These are phyloP conservation scores for Curvularia sp. DNA, from an alignment of 2,329 filamentous ascomycete species.

Conservation along the genomic window DNA sequence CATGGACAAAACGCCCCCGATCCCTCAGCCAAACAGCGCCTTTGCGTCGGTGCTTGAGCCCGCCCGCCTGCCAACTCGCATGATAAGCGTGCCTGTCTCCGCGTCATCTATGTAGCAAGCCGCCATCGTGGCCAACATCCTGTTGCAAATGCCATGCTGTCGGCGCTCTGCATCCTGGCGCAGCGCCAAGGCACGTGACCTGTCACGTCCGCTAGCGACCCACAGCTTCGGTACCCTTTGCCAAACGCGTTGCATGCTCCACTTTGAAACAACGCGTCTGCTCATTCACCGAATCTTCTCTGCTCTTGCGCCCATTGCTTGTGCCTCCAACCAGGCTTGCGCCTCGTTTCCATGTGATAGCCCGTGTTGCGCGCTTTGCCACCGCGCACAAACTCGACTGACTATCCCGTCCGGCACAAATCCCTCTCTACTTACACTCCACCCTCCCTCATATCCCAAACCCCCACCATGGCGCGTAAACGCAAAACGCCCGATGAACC, in stretches of 20 bases:
- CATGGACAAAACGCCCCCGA: too few relatives aligned
- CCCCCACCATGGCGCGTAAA: constrained; percentile 16
- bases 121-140: neutral
- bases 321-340: neutral
- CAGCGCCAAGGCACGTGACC: neutral
- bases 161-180: neutral
- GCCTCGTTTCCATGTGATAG: neutral
- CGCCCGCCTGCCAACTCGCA: neutral
- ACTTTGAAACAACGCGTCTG: constrained; percentile 12
- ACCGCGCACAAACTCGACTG: neutral
- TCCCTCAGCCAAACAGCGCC: neutral
- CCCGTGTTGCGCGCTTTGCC: constrained; percentile 1
- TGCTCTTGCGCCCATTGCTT: neutral
- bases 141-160: neutral
- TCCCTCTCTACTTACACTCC: neutral
- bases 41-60: neutral
- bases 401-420: neutral
- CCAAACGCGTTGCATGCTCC: constrained; percentile 11
- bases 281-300: neutral
- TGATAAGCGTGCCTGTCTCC: neutral
- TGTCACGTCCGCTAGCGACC: neutral
- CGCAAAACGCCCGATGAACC: constrained; percentile 4
- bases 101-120: neutral
- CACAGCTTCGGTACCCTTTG: neutral
- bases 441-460: neutral